Percentiles rank a stretch among this genome's conserved stretches.
These are phyloP conservation scores for Tolypocladium cylindrosporum DNA, from an alignment of 2,329 filamentous ascomycete genomes.

Conservation along the genomic window DNA sequence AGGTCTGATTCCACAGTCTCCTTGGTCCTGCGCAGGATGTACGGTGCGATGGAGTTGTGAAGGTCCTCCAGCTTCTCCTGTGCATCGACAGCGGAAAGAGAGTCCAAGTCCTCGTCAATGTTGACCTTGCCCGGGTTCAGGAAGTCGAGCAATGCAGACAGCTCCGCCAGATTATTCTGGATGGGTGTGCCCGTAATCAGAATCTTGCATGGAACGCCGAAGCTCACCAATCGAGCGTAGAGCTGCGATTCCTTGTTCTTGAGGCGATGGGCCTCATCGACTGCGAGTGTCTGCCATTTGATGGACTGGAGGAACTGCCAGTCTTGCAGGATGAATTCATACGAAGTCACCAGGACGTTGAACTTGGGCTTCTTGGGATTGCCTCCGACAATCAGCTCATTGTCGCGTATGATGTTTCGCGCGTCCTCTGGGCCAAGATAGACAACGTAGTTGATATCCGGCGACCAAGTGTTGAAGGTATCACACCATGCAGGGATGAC, in stretches of 20 bases:
- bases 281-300: conserved; percentile 95
- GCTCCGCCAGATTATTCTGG: conserved; percentile 89
- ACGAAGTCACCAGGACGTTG: conserved; percentile 94
- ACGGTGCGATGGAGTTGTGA: conserved; percentile 80
- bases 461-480: conserved; percentile 93
- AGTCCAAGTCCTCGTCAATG: conserved; percentile 85
- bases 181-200: conserved; percentile 96
- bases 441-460: conserved; percentile 92
- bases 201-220: conserved; percentile 78
- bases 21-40: conserved; percentile 91
- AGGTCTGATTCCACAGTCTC: conserved; percentile 95
- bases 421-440: conserved; percentile 87
- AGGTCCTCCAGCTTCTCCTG: conserved; percentile 80
- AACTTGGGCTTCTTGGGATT: conserved; percentile 89
- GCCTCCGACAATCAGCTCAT: conserved; percentile 78
- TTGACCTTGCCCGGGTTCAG: conserved; percentile 88
- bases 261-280: conserved; percentile 92
- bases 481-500: conserved; percentile 98
- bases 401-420: conserved; percentile 77
- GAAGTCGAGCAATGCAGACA: conserved; percentile 90
- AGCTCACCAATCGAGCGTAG: conserved; percentile 75
- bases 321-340: conserved; percentile 89
- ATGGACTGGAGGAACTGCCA: conserved; percentile 75
- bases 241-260: conserved; percentile 95
- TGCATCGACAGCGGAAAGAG: conserved; percentile 65